phyloP scores from a whole-genome alignment of 2,329 filamentous ascomycete genomes.

The Clarireedia hainanense region DNA sequence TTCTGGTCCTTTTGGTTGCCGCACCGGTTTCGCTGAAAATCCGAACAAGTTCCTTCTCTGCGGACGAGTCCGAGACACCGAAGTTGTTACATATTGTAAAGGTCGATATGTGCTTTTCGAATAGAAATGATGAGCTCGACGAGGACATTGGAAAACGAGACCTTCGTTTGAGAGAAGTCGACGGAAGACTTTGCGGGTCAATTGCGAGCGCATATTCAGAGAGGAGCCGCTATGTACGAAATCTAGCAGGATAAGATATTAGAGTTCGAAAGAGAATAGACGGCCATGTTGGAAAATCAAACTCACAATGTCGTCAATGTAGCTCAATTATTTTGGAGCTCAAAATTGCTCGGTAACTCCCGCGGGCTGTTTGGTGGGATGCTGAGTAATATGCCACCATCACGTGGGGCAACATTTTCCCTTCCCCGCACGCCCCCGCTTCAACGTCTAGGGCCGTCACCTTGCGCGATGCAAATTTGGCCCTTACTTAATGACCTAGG shows the following conservation, averaged over 20 bases:
- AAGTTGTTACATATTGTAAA: neutral
- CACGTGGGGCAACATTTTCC: no score
- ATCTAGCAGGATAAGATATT: neutral
- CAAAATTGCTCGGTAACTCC: conserved; percentile 9
- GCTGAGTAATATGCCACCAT: neutral
- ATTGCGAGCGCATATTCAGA: conserved; percentile 46
- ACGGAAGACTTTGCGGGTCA: conserved; percentile 52
- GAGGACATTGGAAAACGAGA: conserved; percentile 28
- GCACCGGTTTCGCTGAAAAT: conserved; percentile 52
- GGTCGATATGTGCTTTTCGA: no score
- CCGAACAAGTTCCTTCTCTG: conserved; percentile 52
- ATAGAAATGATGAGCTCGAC: conserved; percentile 12
- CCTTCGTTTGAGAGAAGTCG: conserved; percentile 45
- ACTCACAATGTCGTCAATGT: neutral
- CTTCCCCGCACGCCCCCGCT: no score
- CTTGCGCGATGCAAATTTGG: no score
- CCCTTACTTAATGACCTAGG: no score
- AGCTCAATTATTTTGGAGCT: neutral
- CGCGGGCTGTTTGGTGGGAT: neutral
- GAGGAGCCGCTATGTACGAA: conserved; percentile 13
- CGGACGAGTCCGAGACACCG: conserved; percentile 30
- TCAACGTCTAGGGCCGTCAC: no score
- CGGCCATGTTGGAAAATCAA: no score
- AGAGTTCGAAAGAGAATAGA: neutral
- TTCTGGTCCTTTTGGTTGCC: conserved; percentile 52